phyloP scores from a whole-genome alignment of 768 basidiomycete species.

The Phylloporus scabripes region DNA sequence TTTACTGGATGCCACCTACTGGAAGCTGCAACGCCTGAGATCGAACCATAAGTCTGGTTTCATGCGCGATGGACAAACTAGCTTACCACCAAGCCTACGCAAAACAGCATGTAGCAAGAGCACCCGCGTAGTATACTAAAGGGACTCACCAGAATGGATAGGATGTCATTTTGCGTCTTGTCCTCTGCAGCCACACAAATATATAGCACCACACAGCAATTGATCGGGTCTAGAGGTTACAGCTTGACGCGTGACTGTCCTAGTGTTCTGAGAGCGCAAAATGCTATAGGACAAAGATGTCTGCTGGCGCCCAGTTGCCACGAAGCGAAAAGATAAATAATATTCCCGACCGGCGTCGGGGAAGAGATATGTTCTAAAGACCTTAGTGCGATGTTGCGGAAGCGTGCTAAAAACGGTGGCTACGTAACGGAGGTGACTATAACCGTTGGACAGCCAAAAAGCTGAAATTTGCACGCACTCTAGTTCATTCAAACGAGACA shows the following conservation, averaged over 20 bases:
- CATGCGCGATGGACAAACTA: background rate
- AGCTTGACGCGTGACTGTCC: background rate
- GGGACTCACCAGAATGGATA: slow-evolving; percentile 31
- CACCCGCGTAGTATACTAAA: background rate
- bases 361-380: slow-evolving; percentile 3
- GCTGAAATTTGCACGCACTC: slow-evolving; percentile 1
- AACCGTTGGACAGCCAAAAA: background rate
- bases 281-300: slow-evolving; percentile 15
- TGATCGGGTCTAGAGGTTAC: background rate
- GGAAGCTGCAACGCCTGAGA: slow-evolving; percentile 56
- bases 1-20: slow-evolving; percentile 37
- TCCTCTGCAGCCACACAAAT: slow-evolving; percentile 2
- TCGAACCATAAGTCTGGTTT: slow-evolving; percentile 7
- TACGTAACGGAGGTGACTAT: slow-evolving; percentile 10
- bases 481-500: slow-evolving; percentile 4
- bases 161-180: slow-evolving; percentile 19
- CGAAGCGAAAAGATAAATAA: slow-evolving; percentile 1
- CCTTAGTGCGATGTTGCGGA: background rate
- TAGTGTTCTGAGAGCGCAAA: slow-evolving; percentile 7
- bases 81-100: slow-evolving; percentile 57
- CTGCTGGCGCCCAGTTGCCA: slow-evolving; percentile 4
- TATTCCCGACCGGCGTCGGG: background rate
- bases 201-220: background rate
- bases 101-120: slow-evolving; percentile 1
- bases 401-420: background rate